These are phyloP conservation scores for Liquidambar formosana DNA, from an alignment of 164 flowering plant genomes.

Conservation along the genomic window DNA sequence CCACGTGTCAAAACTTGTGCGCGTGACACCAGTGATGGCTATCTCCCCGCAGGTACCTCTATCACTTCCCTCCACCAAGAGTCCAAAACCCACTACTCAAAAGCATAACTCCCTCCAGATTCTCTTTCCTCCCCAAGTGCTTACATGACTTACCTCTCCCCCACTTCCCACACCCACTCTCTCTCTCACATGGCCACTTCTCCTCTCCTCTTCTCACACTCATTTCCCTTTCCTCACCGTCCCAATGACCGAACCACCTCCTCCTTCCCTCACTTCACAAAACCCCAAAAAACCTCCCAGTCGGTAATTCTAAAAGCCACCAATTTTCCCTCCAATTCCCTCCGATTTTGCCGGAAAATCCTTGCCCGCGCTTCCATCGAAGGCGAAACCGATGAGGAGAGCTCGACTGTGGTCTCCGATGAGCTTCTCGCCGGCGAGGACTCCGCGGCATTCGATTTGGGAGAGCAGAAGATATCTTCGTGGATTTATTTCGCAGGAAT, in stretches of 20 bases:
- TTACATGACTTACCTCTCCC: not conserved
- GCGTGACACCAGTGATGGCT: no score
- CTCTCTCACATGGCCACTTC: conserved; percentile 31
- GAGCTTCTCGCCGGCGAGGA: conserved; percentile 88
- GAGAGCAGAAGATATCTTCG: conserved; percentile 69
- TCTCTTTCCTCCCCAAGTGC: conserved; percentile 1
- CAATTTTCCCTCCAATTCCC: not conserved
- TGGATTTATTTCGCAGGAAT: conserved; percentile 78
- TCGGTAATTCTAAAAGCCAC: not conserved
- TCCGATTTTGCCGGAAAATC: conserved; percentile 7
- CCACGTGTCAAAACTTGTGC: no score
- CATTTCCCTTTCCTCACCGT: conserved; percentile 14
- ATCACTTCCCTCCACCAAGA: not conserved
- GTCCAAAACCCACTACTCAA: not conserved
- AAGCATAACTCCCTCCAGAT: conserved; percentile 1
- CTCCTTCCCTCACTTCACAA: conserved; percentile 1
- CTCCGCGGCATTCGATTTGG: conserved; percentile 68
- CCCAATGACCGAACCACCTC: not conserved
- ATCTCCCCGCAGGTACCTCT: no score
- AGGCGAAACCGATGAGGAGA: conserved; percentile 24
- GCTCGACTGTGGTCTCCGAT: conserved; percentile 9
- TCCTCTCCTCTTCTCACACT: conserved; percentile 16
- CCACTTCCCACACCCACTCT: not conserved
- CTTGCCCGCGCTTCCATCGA: conserved; percentile 23
- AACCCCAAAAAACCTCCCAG: conserved; percentile 4